These are phyloP conservation scores for Colletotrichum limetticola DNA, from an alignment of 2,329 filamentous ascomycete genomes.

Conservation along the genomic window DNA sequence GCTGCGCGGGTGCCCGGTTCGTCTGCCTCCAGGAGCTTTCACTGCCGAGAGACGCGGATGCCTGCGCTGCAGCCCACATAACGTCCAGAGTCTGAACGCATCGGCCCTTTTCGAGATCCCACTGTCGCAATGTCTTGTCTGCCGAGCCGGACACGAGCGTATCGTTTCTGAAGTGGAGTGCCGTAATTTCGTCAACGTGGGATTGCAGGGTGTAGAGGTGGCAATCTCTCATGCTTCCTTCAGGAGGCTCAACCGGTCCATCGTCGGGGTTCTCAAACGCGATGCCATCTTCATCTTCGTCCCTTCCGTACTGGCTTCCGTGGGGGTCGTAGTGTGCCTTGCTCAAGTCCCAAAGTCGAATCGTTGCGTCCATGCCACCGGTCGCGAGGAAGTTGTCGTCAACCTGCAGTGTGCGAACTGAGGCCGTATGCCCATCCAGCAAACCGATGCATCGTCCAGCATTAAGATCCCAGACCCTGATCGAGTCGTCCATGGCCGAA, in stretches of 20 bases:
- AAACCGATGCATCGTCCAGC: constrained; percentile 91
- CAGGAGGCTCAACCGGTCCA: constrained; percentile 74
- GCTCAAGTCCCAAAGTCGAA: constrained; percentile 94
- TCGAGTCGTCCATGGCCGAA: constrained; percentile 90
- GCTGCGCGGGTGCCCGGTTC: constrained; percentile 70
- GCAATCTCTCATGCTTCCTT: constrained; percentile 89
- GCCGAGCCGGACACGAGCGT: constrained; percentile 94
- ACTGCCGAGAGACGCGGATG: constrained; percentile 74
- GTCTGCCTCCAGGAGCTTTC: constrained; percentile 79
- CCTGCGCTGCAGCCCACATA: constrained; percentile 96
- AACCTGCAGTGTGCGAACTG: constrained; percentile 90
- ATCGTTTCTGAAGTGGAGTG: constrained; percentile 88
- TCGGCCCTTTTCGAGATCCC: constrained; percentile 96
- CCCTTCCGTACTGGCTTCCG: constrained; percentile 68
- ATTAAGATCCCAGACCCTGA: constrained; percentile 96
- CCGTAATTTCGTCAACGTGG: constrained; percentile 94
- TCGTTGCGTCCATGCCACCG: constrained; percentile 93
- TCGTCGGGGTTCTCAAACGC: constrained; percentile 79
- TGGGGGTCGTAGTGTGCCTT: constrained; percentile 85
- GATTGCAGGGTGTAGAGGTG: constrained; percentile 88
- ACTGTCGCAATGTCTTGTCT: constrained; percentile 96
- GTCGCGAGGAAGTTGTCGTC: constrained; percentile 96
- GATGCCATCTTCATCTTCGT: constrained; percentile 71
- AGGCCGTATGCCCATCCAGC: constrained; percentile 93
- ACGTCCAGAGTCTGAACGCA: constrained; percentile 98